A percentile compares a stretch with the other conserved stretches of the same genome.
Evolutionary conservation across 2,329 filamentous ascomycete species (phyloP).

Genomic region (Beauveria sp.): DNA sequence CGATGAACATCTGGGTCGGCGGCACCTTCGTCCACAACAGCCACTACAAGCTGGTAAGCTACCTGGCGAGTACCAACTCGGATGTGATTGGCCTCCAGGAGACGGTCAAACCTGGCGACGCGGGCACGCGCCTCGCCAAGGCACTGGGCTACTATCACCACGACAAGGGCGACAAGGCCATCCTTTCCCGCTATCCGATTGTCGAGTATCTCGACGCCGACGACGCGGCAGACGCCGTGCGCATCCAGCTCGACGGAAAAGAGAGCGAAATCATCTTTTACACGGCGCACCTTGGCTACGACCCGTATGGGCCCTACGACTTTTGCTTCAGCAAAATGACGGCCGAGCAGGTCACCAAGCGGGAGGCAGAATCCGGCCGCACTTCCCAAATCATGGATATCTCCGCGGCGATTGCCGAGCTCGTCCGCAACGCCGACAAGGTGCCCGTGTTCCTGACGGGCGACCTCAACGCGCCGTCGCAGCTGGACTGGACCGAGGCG

Average conservation of each 20-base stretch:
- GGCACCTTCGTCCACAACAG: slow-evolving; percentile 28
- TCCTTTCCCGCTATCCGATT: slow-evolving; percentile 34
- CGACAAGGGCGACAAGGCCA: slow-evolving; percentile 25
- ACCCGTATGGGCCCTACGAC: slow-evolving; percentile 36
- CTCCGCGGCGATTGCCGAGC: slow-evolving; percentile 23
- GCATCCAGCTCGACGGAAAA: slow-evolving; percentile 26
- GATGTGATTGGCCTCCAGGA: slow-evolving; percentile 34
- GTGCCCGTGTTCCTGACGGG: slow-evolving; percentile 30
- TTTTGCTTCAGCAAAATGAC: slow-evolving; percentile 31
- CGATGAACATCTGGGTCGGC: slow-evolving; percentile 33
- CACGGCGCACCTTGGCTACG: slow-evolving; percentile 28
- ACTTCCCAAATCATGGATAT: slow-evolving; percentile 30
- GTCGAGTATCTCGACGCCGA: slow-evolving; percentile 20
- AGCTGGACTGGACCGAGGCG: slow-evolving; percentile 32
- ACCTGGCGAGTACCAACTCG: slow-evolving; percentile 23
- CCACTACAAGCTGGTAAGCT: slow-evolving; percentile 31
- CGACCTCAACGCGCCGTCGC: slow-evolving; percentile 37
- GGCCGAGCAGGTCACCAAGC: slow-evolving; percentile 24
- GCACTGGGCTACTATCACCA: slow-evolving; percentile 32
- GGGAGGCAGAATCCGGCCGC: slow-evolving; percentile 29
- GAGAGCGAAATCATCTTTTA: slow-evolving; percentile 26
- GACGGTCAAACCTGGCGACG: slow-evolving; percentile 18
- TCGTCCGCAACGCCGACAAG: slow-evolving; percentile 23
- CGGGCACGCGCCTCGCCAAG: slow-evolving; percentile 25
- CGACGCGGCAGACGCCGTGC: slow-evolving; percentile 23